Conservation (phyloP, 1,284 basidiomycete genomes). For the Agroathelia rolfsii region DNA sequence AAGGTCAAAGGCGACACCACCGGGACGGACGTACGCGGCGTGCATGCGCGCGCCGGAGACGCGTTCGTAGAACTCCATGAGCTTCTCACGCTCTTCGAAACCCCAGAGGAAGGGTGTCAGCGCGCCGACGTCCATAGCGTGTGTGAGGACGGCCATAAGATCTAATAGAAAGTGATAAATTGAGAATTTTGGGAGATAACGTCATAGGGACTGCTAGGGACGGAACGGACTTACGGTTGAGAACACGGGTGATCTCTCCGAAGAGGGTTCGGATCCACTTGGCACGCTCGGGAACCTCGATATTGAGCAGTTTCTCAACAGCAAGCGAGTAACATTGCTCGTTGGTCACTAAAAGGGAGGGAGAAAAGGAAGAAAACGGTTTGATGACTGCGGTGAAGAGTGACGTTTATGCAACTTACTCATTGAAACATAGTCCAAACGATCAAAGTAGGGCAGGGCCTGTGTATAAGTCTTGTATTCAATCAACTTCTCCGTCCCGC, state of each 20-base stretch:
- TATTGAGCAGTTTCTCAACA: conserved; percentile 97
- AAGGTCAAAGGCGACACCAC: conserved; percentile 96
- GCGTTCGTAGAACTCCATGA: conserved; percentile 99
- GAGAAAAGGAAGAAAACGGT: neutral
- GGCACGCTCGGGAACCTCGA: conserved; percentile 96
- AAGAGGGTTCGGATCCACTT: conserved; percentile 98
- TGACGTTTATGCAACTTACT: conserved; percentile 45
- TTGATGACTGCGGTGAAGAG: conserved; percentile 1
- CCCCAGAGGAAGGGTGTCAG: conserved; percentile 99
- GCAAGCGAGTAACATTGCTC: conserved; percentile 95
- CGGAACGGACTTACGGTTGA: conserved; percentile 63
- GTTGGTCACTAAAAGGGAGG: conserved; percentile 69
- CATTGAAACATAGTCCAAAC: conserved; percentile 99
- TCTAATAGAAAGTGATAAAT: conserved; percentile 32
- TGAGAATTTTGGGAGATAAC: conserved; percentile 1
- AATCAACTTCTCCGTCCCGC: conserved; percentile 97
- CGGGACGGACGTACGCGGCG: conserved; percentile 95
- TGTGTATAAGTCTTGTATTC: conserved; percentile 99
- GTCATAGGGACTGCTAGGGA: conserved; percentile 3
- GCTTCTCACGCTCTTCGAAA: conserved; percentile 99
- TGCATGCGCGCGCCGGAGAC: conserved; percentile 97
- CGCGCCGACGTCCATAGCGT: conserved; percentile 95
- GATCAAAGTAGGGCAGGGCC: conserved; percentile 98
- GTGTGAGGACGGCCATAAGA: conserved; percentile 94
- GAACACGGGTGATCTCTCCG: conserved; percentile 92